phyloP scores from a whole-genome alignment of 2,329 filamentous ascomycete species.

The Colletotrichum destructivum region DNA sequence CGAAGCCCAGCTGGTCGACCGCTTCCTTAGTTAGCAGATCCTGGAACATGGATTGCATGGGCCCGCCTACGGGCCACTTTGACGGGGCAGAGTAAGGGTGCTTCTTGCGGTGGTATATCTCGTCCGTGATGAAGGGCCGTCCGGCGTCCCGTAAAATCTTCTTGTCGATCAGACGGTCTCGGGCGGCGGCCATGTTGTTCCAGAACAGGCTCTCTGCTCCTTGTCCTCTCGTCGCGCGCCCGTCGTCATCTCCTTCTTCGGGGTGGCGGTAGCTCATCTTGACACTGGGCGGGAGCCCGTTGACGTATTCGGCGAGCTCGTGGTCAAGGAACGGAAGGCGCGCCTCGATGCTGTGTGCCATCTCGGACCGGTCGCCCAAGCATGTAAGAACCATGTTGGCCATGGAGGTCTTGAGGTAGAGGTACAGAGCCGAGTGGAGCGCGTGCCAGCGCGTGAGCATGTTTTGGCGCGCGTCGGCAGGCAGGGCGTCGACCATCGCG shows the following conservation, averaged over 20 bases:
- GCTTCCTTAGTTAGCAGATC: neutral
- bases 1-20: neutral
- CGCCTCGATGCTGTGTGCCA: constrained; percentile 53
- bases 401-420: constrained; percentile 45
- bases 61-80: neutral
- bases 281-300: neutral
- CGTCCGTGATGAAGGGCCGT: neutral
- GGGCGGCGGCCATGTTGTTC: constrained; percentile 12
- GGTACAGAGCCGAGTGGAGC: constrained; percentile 44
- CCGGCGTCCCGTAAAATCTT: constrained; percentile 62
- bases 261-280: neutral
- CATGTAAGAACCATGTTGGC: constrained; percentile 48
- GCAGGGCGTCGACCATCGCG: constrained; percentile 22
- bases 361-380: constrained; percentile 52
- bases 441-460: constrained; percentile 48
- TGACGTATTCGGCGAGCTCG: constrained; percentile 42
- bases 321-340: constrained; percentile 36
- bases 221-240: neutral
- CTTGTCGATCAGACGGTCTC: constrained; percentile 58
- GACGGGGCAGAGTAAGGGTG: neutral
- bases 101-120: constrained; percentile 6
- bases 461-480: constrained; percentile 42
- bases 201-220: neutral
- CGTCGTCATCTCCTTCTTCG: neutral
- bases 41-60: neutral